Percentiles rank a stretch among this genome's conserved stretches.
Conservation (phyloP, 805 yeast genomes). For the Nakazawaea pomicola region DNA sequence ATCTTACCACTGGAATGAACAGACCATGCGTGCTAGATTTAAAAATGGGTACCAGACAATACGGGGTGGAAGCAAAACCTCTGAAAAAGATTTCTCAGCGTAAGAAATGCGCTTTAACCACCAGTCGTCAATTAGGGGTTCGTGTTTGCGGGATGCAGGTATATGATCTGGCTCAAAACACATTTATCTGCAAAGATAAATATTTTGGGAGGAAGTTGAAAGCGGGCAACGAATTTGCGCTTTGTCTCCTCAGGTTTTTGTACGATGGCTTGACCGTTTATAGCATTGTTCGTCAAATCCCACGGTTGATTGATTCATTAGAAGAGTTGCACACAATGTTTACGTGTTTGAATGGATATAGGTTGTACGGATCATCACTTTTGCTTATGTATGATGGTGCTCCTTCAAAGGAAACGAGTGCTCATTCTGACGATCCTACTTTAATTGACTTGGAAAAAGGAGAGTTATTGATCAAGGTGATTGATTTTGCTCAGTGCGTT, state of each 20-base stretch:
- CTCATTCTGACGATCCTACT: conserved; percentile 8
- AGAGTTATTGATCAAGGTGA: conserved; percentile 55
- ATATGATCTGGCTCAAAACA: conserved; percentile 45
- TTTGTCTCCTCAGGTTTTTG: conserved; percentile 67
- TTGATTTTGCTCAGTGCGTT: conserved; percentile 94
- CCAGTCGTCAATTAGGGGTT: conserved; percentile 79
- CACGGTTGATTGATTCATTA: conserved; percentile 56
- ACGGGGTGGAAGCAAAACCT: conserved; percentile 84
- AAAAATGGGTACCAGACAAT: conserved; percentile 98
- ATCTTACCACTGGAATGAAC: conserved; percentile 75
- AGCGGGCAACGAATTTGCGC: conserved; percentile 73
- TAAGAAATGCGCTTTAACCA: conserved; percentile 74
- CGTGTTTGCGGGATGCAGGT: conserved; percentile 94
- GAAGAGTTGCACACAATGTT: conserved; percentile 55
- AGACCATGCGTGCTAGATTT: conserved; percentile 90
- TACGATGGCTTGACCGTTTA: conserved; percentile 63
- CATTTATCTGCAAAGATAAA: conserved; percentile 74
- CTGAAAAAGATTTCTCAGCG: conserved; percentile 76
- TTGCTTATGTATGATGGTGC: conserved; percentile 76
- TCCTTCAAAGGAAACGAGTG: conserved; percentile 10
- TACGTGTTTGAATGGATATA: conserved; percentile 57
- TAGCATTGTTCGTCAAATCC: conserved; percentile 64
- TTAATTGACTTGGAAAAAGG: conserved; percentile 8
- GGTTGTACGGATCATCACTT: conserved; percentile 89
- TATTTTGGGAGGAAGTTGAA: conserved; percentile 81